Percentiles rank a stretch among this genome's conserved stretches.
phyloP scores from a whole-genome alignment of 176 grass and related monocot genomes.

The Metroxylon sagu region DNA sequence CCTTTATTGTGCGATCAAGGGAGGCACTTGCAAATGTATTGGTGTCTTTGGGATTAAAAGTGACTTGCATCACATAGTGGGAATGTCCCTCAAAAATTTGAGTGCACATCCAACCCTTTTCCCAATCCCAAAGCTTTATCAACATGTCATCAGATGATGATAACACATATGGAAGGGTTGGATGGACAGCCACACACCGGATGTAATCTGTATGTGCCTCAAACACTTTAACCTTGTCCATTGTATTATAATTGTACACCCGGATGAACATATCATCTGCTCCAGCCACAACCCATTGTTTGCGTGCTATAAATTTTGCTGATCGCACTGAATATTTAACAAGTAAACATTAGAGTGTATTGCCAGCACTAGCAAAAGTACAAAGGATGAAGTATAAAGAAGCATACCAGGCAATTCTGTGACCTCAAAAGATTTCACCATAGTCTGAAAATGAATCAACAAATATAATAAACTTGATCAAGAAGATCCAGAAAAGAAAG shows the following conservation, averaged over 20 bases:
- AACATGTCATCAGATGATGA: conserved; percentile 99
- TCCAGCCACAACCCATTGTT: conserved; percentile 98
- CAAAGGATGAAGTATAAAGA: background rate
- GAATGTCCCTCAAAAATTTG: conserved; percentile 99
- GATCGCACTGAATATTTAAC: conserved; percentile 72
- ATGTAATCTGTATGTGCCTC: conserved; percentile 85
- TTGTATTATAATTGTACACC: conserved; percentile 55
- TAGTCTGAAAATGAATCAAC: conserved; percentile 37
- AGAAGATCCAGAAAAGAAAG: no score
- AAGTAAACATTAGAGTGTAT: conserved; percentile 9
- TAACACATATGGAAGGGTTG: conserved; percentile 88
- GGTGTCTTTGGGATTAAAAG: conserved; percentile 95
- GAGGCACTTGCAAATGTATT: conserved; percentile 99
- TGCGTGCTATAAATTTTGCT: conserved; percentile 82
- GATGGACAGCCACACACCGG: conserved; percentile 44
- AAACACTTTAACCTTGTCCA: conserved; percentile 95
- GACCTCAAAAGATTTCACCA: conserved; percentile 98
- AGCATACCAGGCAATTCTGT: conserved; percentile 80
- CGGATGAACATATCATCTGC: conserved; percentile 94
- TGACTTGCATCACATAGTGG: conserved; percentile 99
- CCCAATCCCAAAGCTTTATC: conserved; percentile 99
- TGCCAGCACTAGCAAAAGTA: conserved; percentile 1
- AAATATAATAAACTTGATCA: no score
- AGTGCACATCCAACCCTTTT: conserved; percentile 97
- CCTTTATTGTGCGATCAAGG: conserved; percentile 96